Conservation (phyloP, 441 rosid species). For the Sinapis alba region DNA sequence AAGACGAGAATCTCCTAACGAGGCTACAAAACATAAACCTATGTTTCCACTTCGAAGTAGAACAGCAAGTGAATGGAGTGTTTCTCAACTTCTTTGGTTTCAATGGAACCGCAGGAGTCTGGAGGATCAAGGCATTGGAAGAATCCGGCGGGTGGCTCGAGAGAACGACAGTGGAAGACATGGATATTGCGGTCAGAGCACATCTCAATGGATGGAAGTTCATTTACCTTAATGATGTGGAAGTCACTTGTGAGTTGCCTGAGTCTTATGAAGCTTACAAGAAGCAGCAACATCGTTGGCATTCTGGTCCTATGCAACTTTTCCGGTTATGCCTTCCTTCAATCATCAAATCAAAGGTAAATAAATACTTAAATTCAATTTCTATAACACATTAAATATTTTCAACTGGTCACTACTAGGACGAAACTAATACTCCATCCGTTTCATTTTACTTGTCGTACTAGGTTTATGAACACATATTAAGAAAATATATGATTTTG, state of each 20-base stretch:
- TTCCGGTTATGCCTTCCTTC: slow-evolving; percentile 86
- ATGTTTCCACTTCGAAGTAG: slow-evolving; percentile 95
- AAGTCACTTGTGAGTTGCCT: slow-evolving; percentile 82
- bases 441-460: too few relatives aligned
- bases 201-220: slow-evolving; percentile 90
- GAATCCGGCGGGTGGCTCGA: slow-evolving; percentile 97
- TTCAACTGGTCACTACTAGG: too few relatives aligned
- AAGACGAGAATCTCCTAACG: slow-evolving; percentile 86
- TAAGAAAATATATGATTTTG: too few relatives aligned
- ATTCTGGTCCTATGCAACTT: slow-evolving; percentile 96
- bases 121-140: slow-evolving; percentile 89
- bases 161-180: slow-evolving; percentile 92
- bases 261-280: slow-evolving; percentile 93
- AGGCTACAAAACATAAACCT: slow-evolving; percentile 88
- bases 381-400: neutral
- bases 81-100: slow-evolving; percentile 86
- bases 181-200: slow-evolving; percentile 94
- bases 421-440: too few relatives aligned
- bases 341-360: slow-evolving; percentile 75
- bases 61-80: slow-evolving; percentile 85
- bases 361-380: neutral
- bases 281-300: slow-evolving; percentile 97
- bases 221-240: slow-evolving; percentile 77
- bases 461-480: too few relatives aligned
- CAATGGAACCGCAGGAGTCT: slow-evolving; percentile 95